phyloP scores from a whole-genome alignment of 257 asterid species.

The Coffea eugenioides region DNA sequence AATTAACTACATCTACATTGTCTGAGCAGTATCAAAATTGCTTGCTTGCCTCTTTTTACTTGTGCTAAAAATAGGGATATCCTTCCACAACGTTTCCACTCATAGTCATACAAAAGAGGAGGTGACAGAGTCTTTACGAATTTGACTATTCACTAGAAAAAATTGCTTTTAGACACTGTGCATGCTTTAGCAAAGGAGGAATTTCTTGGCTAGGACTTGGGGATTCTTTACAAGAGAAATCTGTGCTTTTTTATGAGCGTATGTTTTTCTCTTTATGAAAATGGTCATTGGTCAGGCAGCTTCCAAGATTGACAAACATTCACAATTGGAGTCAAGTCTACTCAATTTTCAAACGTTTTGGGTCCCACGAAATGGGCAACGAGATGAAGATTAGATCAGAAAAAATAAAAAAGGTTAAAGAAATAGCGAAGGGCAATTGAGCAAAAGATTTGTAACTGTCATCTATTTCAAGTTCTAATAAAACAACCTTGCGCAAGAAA shows the following conservation, averaged over 20 bases:
- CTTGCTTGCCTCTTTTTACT: not conserved
- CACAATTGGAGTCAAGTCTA: conserved; percentile 34
- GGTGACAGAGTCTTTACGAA: not conserved
- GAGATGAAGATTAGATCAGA: no score
- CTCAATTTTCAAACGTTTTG: conserved; percentile 16
- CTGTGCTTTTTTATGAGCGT: not conserved
- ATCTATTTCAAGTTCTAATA: no score
- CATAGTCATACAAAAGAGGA: no score
- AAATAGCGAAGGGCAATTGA: not conserved
- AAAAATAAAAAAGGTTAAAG: not conserved
- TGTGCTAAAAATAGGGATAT: not conserved
- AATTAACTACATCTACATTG: no score
- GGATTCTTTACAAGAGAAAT: not conserved
- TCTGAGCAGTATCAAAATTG: not conserved
- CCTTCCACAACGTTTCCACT: not conserved
- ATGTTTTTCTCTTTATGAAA: not conserved
- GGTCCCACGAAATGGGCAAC: conserved; percentile 9
- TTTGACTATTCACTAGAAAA: conserved; percentile 8
- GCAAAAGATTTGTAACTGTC: no score
- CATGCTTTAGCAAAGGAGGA: not conserved
- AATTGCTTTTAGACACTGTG: conserved; percentile 16
- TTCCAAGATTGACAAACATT: conserved; percentile 55
- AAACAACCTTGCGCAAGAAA: no score
- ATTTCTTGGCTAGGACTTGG: not conserved
- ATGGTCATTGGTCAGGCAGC: conserved; percentile 23